Percentiles rank a stretch among this genome's conserved stretches.
Evolutionary conservation across 495 filamentous ascomycete species (phyloP).

Genomic region (Penicillium lividum): DNA sequence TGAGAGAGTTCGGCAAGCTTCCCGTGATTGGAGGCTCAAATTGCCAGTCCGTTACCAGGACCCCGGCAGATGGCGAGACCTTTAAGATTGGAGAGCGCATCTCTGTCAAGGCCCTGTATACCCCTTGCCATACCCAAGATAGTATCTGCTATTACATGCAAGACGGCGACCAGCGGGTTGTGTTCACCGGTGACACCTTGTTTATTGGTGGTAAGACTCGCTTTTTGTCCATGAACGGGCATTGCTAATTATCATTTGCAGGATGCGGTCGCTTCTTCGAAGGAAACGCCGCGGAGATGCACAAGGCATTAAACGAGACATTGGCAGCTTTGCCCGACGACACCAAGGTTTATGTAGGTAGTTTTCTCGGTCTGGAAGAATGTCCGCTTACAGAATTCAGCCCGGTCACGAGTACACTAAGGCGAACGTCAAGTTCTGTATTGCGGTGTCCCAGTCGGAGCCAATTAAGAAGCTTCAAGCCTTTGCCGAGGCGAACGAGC

Average conservation of each 20-base stretch:
- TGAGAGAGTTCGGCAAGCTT: slow-evolving; percentile 63
- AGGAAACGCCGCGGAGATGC: slow-evolving; percentile 86
- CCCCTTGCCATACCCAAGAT: slow-evolving; percentile 97
- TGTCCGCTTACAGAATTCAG: slow-evolving; percentile 39
- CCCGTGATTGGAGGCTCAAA: slow-evolving; percentile 86
- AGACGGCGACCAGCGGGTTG: slow-evolving; percentile 75
- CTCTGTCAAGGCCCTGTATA: slow-evolving; percentile 84
- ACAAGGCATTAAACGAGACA: slow-evolving; percentile 84
- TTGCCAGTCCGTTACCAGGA: slow-evolving; percentile 75
- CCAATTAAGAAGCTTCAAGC: slow-evolving; percentile 72
- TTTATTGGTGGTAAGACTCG: slow-evolving; percentile 77
- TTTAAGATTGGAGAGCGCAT: slow-evolving; percentile 85
- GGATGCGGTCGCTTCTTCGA: slow-evolving; percentile 97
- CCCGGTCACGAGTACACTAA: slow-evolving; percentile 98
- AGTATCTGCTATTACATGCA: slow-evolving; percentile 92
- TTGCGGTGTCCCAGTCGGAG: slow-evolving; percentile 70
- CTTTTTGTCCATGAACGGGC: background rate
- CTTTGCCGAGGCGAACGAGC: slow-evolving; percentile 75
- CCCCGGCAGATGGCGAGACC: slow-evolving; percentile 68
- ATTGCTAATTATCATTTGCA: background rate
- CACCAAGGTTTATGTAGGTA: slow-evolving; percentile 84
- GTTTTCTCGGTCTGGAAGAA: background rate
- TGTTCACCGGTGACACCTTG: slow-evolving; percentile 95
- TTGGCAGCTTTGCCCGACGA: slow-evolving; percentile 83
- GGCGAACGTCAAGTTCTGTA: slow-evolving; percentile 82